These are phyloP conservation scores for Pythium sp. DNA, from an alignment of 352 stramenopile species.

Conservation along the genomic window DNA sequence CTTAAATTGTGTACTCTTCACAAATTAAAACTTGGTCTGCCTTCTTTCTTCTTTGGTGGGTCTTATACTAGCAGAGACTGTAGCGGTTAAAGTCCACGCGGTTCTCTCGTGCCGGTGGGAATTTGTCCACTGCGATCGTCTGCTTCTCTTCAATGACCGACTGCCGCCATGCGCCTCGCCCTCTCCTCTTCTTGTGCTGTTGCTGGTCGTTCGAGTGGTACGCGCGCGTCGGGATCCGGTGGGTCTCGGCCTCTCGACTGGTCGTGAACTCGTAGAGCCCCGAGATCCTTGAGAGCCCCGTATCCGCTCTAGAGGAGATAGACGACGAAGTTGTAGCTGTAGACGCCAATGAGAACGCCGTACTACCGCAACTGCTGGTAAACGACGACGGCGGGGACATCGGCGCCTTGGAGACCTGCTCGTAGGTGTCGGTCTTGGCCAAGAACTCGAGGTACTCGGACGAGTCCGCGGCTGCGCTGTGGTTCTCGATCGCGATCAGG, in stretches of 20 bases:
- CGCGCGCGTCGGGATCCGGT: not conserved
- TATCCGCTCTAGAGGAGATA: not conserved
- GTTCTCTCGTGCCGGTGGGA: conserved; percentile 1
- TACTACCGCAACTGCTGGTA: not conserved
- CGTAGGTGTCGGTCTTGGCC: conserved; percentile 56
- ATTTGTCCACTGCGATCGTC: not conserved
- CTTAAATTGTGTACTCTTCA: not conserved
- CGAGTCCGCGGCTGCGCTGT: conserved; percentile 48
- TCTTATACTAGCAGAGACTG: conserved; percentile 10
- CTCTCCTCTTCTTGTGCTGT: not conserved
- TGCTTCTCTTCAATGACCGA: not conserved
- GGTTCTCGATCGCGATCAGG: conserved; percentile 56
- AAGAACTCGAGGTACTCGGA: conserved; percentile 69
- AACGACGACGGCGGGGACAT: conserved; percentile 21
- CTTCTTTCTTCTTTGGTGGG: no score
- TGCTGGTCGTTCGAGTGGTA: not conserved
- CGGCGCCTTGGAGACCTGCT: conserved; percentile 32
- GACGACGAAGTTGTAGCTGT: not conserved
- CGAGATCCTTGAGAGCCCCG: not conserved
- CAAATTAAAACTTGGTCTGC: not conserved
- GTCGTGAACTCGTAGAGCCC: not conserved
- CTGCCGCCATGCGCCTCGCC: not conserved
- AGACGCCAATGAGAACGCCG: not conserved
- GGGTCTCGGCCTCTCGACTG: not conserved
- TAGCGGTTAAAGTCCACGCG: conserved; percentile 19